Conservation (phyloP, 768 basidiomycete genomes). For the Amanita thiersii region DNA sequence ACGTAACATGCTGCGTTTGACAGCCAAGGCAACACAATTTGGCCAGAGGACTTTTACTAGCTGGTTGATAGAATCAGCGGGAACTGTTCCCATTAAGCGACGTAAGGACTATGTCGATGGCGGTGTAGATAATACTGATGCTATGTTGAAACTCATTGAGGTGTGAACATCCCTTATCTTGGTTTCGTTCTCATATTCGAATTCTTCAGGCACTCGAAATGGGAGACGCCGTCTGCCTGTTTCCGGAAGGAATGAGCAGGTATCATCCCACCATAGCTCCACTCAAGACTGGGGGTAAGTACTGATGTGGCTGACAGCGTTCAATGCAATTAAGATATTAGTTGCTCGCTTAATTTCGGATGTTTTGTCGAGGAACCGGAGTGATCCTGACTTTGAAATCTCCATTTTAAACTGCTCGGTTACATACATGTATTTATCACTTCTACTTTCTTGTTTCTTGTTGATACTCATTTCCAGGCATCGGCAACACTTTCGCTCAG, state of each 20-base stretch:
- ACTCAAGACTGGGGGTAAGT: slow-evolving; percentile 75
- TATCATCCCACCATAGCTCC: slow-evolving; percentile 86
- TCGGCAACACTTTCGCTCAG: slow-evolving; percentile 80
- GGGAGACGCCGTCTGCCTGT: slow-evolving; percentile 76
- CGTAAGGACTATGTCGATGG: slow-evolving; percentile 58
- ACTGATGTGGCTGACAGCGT: not conserved
- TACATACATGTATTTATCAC: slow-evolving; percentile 59
- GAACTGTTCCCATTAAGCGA: slow-evolving; percentile 77
- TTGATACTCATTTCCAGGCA: slow-evolving; percentile 39
- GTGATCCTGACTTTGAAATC: slow-evolving; percentile 64
- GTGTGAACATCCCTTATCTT: slow-evolving; percentile 23
- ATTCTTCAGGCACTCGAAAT: slow-evolving; percentile 53
- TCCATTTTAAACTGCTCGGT: slow-evolving; percentile 71
- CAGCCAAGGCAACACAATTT: slow-evolving; percentile 85
- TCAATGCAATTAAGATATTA: slow-evolving; percentile 18
- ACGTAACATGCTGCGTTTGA: slow-evolving; percentile 75
- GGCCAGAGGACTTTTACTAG: slow-evolving; percentile 78
- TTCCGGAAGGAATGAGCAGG: slow-evolving; percentile 82
- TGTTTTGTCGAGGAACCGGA: slow-evolving; percentile 58
- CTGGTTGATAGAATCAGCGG: slow-evolving; percentile 86
- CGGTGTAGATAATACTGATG: slow-evolving; percentile 54
- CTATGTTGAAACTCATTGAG: slow-evolving; percentile 63
- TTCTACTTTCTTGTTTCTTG: slow-evolving; percentile 7
- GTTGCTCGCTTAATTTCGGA: slow-evolving; percentile 80
- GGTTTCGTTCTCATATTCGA: slow-evolving; percentile 5